phyloP scores from a whole-genome alignment of 371 early-diverging fungal species.

The Mucor racemosus region DNA sequence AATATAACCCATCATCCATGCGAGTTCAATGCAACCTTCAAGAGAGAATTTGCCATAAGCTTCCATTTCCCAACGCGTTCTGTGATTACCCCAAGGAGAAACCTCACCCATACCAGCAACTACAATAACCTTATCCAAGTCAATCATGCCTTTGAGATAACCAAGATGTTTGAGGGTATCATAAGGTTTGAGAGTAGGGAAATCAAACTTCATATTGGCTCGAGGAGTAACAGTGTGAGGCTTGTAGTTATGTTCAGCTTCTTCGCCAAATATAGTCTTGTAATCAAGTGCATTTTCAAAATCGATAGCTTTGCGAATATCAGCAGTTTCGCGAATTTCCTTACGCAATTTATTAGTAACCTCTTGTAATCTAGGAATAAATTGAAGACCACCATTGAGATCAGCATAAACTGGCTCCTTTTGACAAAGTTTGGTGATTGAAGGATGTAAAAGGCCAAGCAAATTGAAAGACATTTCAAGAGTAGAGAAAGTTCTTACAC shows the following conservation, averaged over 20 bases:
- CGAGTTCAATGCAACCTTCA: conserved; percentile 96
- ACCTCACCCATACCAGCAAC: conserved; percentile 96
- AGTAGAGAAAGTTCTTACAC: conserved; percentile 92
- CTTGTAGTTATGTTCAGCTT: conserved; percentile 78
- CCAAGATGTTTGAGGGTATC: conserved; percentile 71
- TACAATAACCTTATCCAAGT: conserved; percentile 92
- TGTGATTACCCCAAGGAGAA: conserved; percentile 91
- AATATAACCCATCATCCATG: conserved; percentile 97
- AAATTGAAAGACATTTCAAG: conserved; percentile 96
- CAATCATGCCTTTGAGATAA: conserved; percentile 87
- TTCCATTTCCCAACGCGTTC: conserved; percentile 98
- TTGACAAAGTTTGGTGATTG: conserved; percentile 78
- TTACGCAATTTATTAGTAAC: conserved; percentile 76
- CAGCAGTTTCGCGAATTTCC: conserved; percentile 81
- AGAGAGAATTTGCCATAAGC: conserved; percentile 92
- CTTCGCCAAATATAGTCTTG: conserved; percentile 75
- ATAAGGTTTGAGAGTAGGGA: conserved; percentile 78
- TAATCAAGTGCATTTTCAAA: conserved; percentile 81
- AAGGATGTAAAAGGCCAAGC: conserved; percentile 88
- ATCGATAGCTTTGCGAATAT: conserved; percentile 86
- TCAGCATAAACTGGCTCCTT: conserved; percentile 92
- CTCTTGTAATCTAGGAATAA: conserved; percentile 80
- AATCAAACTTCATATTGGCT: conserved; percentile 93
- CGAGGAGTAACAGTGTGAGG: conserved; percentile 81
- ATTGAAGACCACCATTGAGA: conserved; percentile 91